These are phyloP conservation scores for Pilatotrama ljubarskyi DNA, from an alignment of 768 basidiomycete species.

Conservation along the genomic window DNA sequence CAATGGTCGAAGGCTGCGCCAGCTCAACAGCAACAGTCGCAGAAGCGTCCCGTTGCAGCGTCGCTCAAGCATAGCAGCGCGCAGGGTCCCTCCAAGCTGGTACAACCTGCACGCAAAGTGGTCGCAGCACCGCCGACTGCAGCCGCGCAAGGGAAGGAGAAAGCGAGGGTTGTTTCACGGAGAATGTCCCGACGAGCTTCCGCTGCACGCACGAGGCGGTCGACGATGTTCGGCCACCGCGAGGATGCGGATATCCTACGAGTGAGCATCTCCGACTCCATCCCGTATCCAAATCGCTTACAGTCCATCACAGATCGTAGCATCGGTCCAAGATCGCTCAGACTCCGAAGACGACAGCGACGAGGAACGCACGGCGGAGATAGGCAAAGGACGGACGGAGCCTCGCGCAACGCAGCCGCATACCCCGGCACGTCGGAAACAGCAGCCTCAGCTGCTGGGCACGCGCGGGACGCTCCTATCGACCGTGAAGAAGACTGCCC, in stretches of 20 bases:
- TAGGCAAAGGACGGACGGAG: too few species aligned
- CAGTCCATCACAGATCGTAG: conserved; percentile 12
- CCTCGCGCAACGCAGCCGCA: not conserved
- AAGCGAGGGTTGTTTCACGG: not conserved
- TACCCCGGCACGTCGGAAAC: not conserved
- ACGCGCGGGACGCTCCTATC: conserved; percentile 21
- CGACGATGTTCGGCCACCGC: conserved; percentile 20
- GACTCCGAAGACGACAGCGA: conserved; percentile 9
- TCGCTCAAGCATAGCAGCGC: too few species aligned
- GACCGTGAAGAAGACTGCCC: conserved; percentile 16
- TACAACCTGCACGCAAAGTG: not conserved
- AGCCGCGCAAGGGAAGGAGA: not conserved
- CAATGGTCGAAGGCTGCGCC: not conserved
- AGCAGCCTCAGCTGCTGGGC: not conserved
- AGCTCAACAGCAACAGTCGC: not conserved
- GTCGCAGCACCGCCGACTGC: not conserved
- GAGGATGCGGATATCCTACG: conserved; percentile 20
- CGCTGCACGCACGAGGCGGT: conserved; percentile 15
- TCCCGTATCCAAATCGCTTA: not conserved
- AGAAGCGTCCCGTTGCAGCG: too few species aligned
- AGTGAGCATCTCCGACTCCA: not conserved
- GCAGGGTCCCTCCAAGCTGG: not conserved
- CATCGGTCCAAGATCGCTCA: conserved; percentile 19
- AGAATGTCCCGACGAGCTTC: conserved; percentile 22
- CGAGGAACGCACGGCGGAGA: not conserved